These are phyloP conservation scores for Bruguiera sexangula DNA, from an alignment of 345 rosid genomes.

Conservation along the genomic window DNA sequence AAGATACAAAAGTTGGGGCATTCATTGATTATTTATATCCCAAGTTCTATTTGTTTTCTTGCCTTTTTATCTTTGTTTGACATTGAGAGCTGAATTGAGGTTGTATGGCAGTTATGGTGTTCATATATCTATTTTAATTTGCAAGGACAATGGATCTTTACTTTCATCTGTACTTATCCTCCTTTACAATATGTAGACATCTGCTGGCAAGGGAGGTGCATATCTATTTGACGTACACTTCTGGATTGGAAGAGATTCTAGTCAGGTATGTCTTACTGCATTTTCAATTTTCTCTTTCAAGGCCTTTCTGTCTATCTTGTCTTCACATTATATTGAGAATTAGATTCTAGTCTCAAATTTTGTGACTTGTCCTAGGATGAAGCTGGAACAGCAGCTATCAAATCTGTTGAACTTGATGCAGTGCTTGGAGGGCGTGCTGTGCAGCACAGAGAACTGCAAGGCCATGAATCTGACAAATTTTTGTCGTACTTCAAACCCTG, in stretches of 20 bases:
- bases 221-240: conserved; percentile 84
- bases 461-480: conserved; percentile 94
- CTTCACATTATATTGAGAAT: conserved; percentile 7
- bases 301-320: conserved; percentile 5
- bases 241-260: conserved; percentile 97
- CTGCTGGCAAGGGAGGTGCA: conserved; percentile 77
- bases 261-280: conserved; percentile 59
- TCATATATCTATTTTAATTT: background rate
- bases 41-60: background rate
- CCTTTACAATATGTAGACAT: conserved; percentile 49
- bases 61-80: background rate
- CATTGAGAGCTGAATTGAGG: background rate
- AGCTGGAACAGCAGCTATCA: conserved; percentile 97
- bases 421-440: conserved; percentile 98
- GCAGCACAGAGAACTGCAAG: conserved; percentile 93
- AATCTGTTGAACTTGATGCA: conserved; percentile 94
- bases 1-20: background rate
- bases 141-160: background rate
- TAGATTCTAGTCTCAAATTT: conserved; percentile 14
- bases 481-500: conserved; percentile 98
- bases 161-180: conserved; percentile 8
- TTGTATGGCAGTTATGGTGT: background rate
- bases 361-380: conserved; percentile 60
- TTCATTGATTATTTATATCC: background rate
- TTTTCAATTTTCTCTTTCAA: conserved; percentile 1